phyloP scores from a whole-genome alignment of 257 asterid species.

The Asclepias syriaca region DNA sequence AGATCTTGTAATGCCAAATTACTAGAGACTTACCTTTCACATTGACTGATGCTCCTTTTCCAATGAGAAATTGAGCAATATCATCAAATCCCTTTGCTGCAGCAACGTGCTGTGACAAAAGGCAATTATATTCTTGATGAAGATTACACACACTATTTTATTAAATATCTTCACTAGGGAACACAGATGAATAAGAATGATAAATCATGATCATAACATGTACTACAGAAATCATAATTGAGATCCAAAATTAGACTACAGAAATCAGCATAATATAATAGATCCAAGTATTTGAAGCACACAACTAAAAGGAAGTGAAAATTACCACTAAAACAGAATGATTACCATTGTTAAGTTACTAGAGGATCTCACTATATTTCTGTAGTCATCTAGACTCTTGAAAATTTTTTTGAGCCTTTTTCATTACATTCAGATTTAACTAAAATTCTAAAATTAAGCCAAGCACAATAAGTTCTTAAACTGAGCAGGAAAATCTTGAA shows the following conservation, averaged over 20 bases:
- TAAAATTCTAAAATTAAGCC: not conserved
- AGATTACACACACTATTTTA: not conserved
- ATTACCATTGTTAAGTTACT: not conserved
- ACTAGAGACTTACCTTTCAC: conserved; percentile 32
- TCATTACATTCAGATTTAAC: no score
- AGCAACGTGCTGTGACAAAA: conserved; percentile 49
- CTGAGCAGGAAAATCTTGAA: not conserved
- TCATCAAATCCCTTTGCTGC: conserved; percentile 58
- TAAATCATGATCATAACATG: not conserved
- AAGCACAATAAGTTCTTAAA: not conserved
- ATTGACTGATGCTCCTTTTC: conserved; percentile 38
- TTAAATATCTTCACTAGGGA: not conserved
- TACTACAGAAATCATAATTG: not conserved
- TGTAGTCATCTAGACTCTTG: no score
- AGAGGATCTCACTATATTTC: no score
- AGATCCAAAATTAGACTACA: not conserved
- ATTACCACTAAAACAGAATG: not conserved
- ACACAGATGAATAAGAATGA: not conserved
- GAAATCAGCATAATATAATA: not conserved
- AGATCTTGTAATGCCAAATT: not conserved
- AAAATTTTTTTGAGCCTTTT: no score
- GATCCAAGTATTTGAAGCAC: not conserved
- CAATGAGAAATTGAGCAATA: conserved; percentile 42
- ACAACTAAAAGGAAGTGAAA: not conserved
- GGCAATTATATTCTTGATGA: not conserved